Base-by-base conservation (phyloP, 1,139 yeast species). In the Magnusiomyces fungicola region DNA sequence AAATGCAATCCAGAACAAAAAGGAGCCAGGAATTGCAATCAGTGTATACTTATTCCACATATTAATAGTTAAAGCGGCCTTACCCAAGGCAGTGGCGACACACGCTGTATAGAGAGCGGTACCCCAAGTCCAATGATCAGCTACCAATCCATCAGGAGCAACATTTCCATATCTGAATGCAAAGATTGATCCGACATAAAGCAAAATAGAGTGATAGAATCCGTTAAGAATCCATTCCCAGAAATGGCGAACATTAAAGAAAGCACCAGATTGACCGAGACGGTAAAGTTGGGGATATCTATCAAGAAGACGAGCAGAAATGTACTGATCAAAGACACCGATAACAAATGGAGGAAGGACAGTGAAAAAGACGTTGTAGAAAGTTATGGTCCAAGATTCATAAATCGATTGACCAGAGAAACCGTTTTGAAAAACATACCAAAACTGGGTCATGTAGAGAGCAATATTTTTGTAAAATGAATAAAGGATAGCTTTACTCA, bases 151-250 rank as follows among this genome's bases (percentile, higher is more conserved):
- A 58, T 73, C 72, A 1, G 80, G 68, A 45, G 86, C 70, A 33
- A 79, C 79, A 59, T 81, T 76, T 30, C 94, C 92, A 61, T 78
- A 76, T 50, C 75, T 69, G 65, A 83, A 89, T 43, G 90, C 82
- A 58, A 80, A 76, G 50, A 76, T 75, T 10, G 88, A 75, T 36
- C 94, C 83, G 43, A 90, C 69, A 65, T 83, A 94, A 16, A 89
- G 82, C 10, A 94, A 72, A 1, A 89, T 87, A 9, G 97, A 88
- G 64, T 94, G 99, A 67, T 79, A 94, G 62, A 94, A 92, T 1
- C 98, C 99, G 66, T 94, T 94, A 46, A 81, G 70, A 48, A 92
- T 85, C 98, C 98, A 94, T 25, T 96, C 88, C 97, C 97, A 92
- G 66, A 94, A 94, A 44, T 89, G 90, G 6, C 80, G 74, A 6